Percentiles rank a stretch among this genome's conserved stretches.
Conservation (phyloP, 2,329 filamentous ascomycete genomes). For the Metarhizium humberi region DNA sequence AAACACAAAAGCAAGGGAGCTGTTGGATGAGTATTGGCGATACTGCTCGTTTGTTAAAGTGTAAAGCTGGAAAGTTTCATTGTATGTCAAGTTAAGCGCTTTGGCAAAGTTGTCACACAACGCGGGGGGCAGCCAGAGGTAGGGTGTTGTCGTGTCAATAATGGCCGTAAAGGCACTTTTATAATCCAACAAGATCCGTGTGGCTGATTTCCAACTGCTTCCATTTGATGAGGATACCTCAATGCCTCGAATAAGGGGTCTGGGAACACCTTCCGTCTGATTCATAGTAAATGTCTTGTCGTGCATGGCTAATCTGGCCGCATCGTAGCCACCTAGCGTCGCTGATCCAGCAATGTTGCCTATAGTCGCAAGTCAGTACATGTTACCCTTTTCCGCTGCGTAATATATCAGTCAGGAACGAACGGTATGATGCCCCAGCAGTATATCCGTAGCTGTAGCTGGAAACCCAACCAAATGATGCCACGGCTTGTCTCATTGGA, state of each 20-base stretch:
- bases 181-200: slow-evolving; percentile 31
- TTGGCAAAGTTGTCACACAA: slow-evolving; percentile 57
- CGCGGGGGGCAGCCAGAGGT: slow-evolving; percentile 50
- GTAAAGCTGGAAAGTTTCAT: slow-evolving; percentile 55
- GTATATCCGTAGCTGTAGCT: slow-evolving; percentile 70
- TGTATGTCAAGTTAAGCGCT: slow-evolving; percentile 55
- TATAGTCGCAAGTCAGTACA: slow-evolving; percentile 10
- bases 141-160: slow-evolving; percentile 56
- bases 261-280: slow-evolving; percentile 44
- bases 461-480: slow-evolving; percentile 50
- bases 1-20: slow-evolving; percentile 45
- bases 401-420: slow-evolving; percentile 13
- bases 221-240: slow-evolving; percentile 27
- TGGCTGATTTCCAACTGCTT: slow-evolving; percentile 30
- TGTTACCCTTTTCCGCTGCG: background rate
- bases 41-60: slow-evolving; percentile 51
- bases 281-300: slow-evolving; percentile 49
- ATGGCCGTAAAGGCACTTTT: slow-evolving; percentile 39
- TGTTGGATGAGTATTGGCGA: slow-evolving; percentile 30
- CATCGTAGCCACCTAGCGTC: slow-evolving; percentile 63
- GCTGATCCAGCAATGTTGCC: slow-evolving; percentile 42
- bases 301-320: slow-evolving; percentile 51
- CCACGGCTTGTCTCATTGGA: slow-evolving; percentile 47
- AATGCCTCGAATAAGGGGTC: slow-evolving; percentile 51
- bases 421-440: slow-evolving; percentile 64